These are phyloP conservation scores for Septoria petroselini DNA, from an alignment of 2,329 filamentous ascomycete species.

Conservation along the genomic window DNA sequence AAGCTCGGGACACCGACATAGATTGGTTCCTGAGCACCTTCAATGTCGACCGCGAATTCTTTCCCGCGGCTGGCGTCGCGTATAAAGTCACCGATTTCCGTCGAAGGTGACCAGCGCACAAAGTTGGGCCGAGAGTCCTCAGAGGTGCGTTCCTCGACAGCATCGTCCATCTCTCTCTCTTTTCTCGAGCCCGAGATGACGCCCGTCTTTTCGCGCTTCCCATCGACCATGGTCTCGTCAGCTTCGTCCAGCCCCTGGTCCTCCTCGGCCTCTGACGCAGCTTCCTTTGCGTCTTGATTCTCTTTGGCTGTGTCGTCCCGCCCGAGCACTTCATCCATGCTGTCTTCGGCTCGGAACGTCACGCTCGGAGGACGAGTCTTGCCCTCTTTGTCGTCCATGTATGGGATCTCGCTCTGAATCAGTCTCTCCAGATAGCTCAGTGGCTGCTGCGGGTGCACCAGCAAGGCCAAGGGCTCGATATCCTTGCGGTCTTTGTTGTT, in stretches of 20 bases:
- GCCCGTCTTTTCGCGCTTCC: constrained; percentile 47
- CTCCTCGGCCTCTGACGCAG: constrained; percentile 34
- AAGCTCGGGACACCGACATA: constrained; percentile 81
- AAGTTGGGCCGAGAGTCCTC: constrained; percentile 57
- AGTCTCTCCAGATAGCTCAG: constrained; percentile 85
- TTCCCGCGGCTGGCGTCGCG: constrained; percentile 79
- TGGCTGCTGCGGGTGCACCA: constrained; percentile 86
- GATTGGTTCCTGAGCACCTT: constrained; percentile 66
- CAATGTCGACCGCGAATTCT: constrained; percentile 80
- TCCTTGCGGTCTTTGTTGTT: constrained; percentile 61
- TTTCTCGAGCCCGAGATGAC: constrained; percentile 37
- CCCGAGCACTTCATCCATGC: constrained; percentile 54
- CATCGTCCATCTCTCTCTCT: constrained; percentile 45
- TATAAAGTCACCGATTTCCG: constrained; percentile 92
- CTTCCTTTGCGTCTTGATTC: constrained; percentile 34
- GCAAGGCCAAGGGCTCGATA: constrained; percentile 78
- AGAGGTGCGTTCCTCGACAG: constrained; percentile 19
- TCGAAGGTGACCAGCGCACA: constrained; percentile 83
- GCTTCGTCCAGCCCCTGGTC: constrained; percentile 36
- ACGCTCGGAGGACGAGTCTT: constrained; percentile 69
- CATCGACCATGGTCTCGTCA: constrained; percentile 52
- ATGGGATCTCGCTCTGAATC: constrained; percentile 81
- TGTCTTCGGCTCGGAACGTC: constrained; percentile 76
- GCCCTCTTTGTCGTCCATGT: constrained; percentile 54
- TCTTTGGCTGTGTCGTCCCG: constrained; percentile 16